Base-by-base conservation (phyloP, 805 yeast species). In the Saturnispora diversa region DNA sequence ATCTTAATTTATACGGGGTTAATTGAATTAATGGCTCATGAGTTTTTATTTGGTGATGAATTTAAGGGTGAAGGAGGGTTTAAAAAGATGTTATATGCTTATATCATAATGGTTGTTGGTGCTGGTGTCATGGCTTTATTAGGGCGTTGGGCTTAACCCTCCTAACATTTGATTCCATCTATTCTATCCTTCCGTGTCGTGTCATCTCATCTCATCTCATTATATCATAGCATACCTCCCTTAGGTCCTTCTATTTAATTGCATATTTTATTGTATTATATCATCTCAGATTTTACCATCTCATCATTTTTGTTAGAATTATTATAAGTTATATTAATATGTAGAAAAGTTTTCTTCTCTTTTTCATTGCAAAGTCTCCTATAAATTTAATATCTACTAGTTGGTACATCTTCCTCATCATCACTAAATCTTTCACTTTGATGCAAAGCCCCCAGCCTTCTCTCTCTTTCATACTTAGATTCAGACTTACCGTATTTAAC, bases 1-100 rank as follows among this genome's bases (percentile, higher is more conserved):
- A 78, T 84, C 42, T 65, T 84, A 50, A 64, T 84, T 22, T 84
- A 84, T 60, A 80, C 87, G 19, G 85, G 88, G 42, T 56, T 83
- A 32, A 84, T 84, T 10, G 94, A 84, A 57, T 63, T 84, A 43
- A 72, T 84, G 79, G 92, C 90, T 3, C 80, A 77, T 50, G 94
- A 84, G 50, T 77, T 80, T 52, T 62, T 79, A 43, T 73, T 68
- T 55, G 68, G 80, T 15, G 73, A 69, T 40, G 80, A 75, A 49
- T 77, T 82, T 56, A 76, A 75, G 51, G 80, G 83, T n/a, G 56
- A 62, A n/a, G 62, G 59, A 27, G 75, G 80, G 2, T 63, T 74
- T 35, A 65, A 63, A 44, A 73, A 62, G 43, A 73, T 73, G 72
- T 39, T 75, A 11, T 44, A 50, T 29, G 84, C 80, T 7, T 77